Evolutionary conservation across 202 grass and related monocot species (phyloP).

Genomic region (Zizania palustris): DNA sequence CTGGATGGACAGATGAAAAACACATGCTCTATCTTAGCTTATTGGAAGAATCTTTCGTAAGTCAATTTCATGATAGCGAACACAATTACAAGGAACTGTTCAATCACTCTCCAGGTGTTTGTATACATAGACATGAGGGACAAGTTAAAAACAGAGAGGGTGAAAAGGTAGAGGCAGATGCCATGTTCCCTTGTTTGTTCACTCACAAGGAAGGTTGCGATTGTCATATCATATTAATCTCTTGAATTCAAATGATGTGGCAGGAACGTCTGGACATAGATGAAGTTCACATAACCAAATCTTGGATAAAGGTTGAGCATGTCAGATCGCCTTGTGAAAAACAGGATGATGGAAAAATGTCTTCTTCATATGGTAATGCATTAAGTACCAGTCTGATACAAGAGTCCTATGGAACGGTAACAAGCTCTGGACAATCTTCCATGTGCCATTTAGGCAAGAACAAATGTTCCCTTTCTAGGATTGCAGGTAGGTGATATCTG

Average conservation of each 20-base stretch:
- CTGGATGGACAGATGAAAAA: slow-evolving; percentile 85
- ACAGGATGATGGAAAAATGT: slow-evolving; percentile 20
- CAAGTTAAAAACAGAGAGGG: slow-evolving; percentile 30
- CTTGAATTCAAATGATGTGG: slow-evolving; percentile 25
- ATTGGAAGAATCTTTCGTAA: slow-evolving; percentile 77
- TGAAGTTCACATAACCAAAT: slow-evolving; percentile 39
- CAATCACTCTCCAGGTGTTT: slow-evolving; percentile 36
- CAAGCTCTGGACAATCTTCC: slow-evolving; percentile 28
- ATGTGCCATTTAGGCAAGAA: slow-evolving; percentile 23
- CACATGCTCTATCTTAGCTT: slow-evolving; percentile 74
- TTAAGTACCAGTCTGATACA: slow-evolving; percentile 23
- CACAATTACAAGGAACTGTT: slow-evolving; percentile 49
- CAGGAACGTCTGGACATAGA: slow-evolving; percentile 41
- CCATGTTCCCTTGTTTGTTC: background rate
- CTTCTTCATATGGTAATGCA: slow-evolving; percentile 27
- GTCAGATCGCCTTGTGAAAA: slow-evolving; percentile 26
- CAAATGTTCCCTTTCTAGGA: slow-evolving; percentile 32
- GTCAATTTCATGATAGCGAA: slow-evolving; percentile 48
- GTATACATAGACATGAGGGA: slow-evolving; percentile 21
- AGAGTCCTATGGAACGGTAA: slow-evolving; percentile 32
- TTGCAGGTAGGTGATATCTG: slow-evolving; percentile 28
- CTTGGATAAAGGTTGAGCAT: slow-evolving; percentile 23
- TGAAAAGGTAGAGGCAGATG: slow-evolving; percentile 49
- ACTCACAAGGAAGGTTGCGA: background rate
- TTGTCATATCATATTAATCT: slow-evolving; percentile 34